These are phyloP conservation scores for Posidonia australis DNA, from an alignment of 106 monocot genomes.

Conservation along the genomic window DNA sequence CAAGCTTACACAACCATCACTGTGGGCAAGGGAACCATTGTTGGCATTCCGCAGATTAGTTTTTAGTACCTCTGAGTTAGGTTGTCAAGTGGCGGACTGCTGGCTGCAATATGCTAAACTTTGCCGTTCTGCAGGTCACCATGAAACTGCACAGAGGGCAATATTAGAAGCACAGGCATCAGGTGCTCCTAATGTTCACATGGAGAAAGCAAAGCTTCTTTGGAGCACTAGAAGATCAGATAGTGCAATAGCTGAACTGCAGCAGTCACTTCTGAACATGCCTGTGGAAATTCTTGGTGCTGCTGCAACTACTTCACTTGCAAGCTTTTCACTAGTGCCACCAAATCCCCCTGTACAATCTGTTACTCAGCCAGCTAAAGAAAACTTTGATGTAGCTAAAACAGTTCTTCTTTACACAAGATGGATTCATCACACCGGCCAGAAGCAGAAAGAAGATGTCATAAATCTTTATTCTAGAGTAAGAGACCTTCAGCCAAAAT, in stretches of 20 bases:
- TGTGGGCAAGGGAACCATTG: conserved; percentile 93
- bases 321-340: conserved; percentile 66
- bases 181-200: conserved; percentile 69
- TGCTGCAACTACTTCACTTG: conserved; percentile 49
- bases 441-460: conserved; percentile 95
- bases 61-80: conserved; percentile 53
- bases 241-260: conserved; percentile 85
- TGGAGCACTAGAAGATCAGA: conserved; percentile 85
- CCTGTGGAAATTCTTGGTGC: conserved; percentile 69
- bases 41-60: conserved; percentile 86
- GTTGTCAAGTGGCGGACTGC: conserved; percentile 75
- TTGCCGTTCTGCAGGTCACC: conserved; percentile 86
- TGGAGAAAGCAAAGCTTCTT: conserved; percentile 93
- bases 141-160: conserved; percentile 90
- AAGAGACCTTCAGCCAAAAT: conserved; percentile 84
- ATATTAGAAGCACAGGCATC: conserved; percentile 89
- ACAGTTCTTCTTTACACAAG: conserved; percentile 82
- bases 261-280: conserved; percentile 71
- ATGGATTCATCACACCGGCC: conserved; percentile 97
- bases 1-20: conserved; percentile 72
- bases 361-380: conserved; percentile 49
- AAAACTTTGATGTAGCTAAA: conserved; percentile 75
- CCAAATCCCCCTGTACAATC: conserved; percentile 50
- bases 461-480: conserved; percentile 85
- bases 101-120: conserved; percentile 99